These are phyloP conservation scores for Mallotus japonicus DNA, from an alignment of 441 rosid genomes.

Conservation along the genomic window DNA sequence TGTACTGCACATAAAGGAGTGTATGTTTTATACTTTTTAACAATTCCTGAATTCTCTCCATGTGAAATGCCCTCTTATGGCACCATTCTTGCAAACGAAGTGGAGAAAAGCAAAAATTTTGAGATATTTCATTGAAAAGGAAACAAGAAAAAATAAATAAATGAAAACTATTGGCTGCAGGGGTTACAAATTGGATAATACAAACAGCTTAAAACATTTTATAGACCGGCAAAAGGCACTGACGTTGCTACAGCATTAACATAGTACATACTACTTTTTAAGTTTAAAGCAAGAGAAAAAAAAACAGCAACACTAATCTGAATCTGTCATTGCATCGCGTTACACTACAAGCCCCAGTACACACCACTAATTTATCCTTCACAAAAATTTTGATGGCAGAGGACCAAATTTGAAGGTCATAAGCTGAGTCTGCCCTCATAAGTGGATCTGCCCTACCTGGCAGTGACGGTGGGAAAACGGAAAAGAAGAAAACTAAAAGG, in stretches of 20 bases:
- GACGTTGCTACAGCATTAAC: neutral
- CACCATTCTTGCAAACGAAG: too few species aligned
- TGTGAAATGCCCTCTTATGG: too few species aligned
- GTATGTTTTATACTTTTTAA: too few species aligned
- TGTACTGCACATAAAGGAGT: too few species aligned
- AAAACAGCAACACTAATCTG: neutral
- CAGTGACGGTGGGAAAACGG: neutral
- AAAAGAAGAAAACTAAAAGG: neutral
- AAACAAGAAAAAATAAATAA: too few species aligned
- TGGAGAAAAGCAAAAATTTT: too few species aligned
- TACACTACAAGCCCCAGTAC: neutral
- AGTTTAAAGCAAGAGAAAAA: neutral
- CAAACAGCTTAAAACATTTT: neutral
- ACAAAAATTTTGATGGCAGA: conserved; percentile 1
- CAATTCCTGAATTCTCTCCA: too few species aligned
- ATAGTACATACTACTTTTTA: neutral
- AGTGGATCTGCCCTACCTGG: neutral
- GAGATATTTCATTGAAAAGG: too few species aligned
- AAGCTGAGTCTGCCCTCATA: neutral
- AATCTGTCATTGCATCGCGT: neutral
- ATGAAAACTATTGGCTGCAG: neutral
- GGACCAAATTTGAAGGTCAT: neutral
- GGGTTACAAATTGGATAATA: neutral
- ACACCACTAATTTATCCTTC: neutral
- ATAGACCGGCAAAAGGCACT: neutral